phyloP scores from a whole-genome alignment of 2,329 filamentous ascomycete species.

The Stagonosporopsis rhizophila region DNA sequence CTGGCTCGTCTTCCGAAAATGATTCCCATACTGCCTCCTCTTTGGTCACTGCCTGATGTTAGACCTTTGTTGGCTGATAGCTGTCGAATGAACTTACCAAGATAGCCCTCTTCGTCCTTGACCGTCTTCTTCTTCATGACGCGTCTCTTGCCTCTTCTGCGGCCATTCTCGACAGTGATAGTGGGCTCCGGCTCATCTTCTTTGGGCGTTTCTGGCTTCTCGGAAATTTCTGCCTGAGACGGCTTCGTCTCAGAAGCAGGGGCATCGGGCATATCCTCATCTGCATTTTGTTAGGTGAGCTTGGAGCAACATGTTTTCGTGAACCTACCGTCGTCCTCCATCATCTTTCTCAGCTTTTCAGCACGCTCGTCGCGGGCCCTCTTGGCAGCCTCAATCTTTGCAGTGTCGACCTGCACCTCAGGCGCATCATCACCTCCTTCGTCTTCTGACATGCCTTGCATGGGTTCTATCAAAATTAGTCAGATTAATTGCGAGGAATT shows the following conservation, averaged over 20 bases:
- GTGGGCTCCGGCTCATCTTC: constrained; percentile 34
- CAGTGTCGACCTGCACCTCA: constrained; percentile 40
- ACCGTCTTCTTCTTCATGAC: constrained; percentile 88
- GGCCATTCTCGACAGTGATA: constrained; percentile 65
- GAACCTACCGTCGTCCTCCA: constrained; percentile 69
- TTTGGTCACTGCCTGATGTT: constrained; percentile 71
- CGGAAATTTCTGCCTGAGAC: constrained; percentile 46
- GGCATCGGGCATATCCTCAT: constrained; percentile 67
- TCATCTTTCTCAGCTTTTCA: constrained; percentile 74
- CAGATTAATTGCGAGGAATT: not conserved
- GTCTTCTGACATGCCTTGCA: constrained; percentile 62
- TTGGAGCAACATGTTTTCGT: not conserved
- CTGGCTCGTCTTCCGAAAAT: constrained; percentile 87
- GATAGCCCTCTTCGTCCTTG: constrained; percentile 87
- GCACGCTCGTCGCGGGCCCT: constrained; percentile 67
- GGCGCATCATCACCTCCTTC: constrained; percentile 45
- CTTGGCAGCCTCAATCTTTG: constrained; percentile 45
- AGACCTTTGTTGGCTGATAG: constrained; percentile 8
- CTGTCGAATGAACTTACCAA: constrained; percentile 65
- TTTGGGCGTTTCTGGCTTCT: constrained; percentile 27
- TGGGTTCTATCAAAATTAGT: constrained; percentile 51
- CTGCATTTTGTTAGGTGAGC: constrained; percentile 34
- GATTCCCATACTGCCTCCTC: constrained; percentile 89
- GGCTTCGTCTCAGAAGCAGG: constrained; percentile 48
- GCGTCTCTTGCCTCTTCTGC: constrained; percentile 76